phyloP scores from a whole-genome alignment of 2,329 filamentous ascomycete genomes.

The Exophiala sp. region DNA sequence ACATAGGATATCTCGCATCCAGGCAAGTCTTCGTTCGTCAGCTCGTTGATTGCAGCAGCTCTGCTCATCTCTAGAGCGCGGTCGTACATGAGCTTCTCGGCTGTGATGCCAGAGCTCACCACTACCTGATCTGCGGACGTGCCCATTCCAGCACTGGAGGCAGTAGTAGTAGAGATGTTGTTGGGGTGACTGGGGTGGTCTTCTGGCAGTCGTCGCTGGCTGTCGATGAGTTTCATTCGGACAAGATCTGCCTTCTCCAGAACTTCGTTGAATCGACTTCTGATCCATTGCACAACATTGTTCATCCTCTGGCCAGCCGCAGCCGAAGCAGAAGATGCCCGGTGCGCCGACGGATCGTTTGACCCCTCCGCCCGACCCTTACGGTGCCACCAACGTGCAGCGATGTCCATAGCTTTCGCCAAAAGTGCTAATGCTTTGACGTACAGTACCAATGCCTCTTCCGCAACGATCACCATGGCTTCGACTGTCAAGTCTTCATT shows the following conservation, averaged over 20 bases:
- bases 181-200: constrained; percentile 83
- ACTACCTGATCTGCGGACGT: constrained; percentile 73
- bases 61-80: constrained; percentile 95
- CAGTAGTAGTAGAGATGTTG: constrained; percentile 64
- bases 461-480: constrained; percentile 79
- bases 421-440: constrained; percentile 89
- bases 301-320: constrained; percentile 71
- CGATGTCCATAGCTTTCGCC: constrained; percentile 93
- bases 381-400: constrained; percentile 83
- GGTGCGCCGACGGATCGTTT: constrained; percentile 41
- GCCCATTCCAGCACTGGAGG: constrained; percentile 55
- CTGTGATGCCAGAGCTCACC: constrained; percentile 83
- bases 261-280: constrained; percentile 91
- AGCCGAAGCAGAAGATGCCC: constrained; percentile 46
- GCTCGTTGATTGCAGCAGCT: constrained; percentile 89
- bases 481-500: constrained; percentile 76
- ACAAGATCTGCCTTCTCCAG: constrained; percentile 94
- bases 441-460: constrained; percentile 92
- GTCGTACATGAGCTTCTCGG: constrained; percentile 97
- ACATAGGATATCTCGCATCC: constrained; percentile 91
- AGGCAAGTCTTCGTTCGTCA: constrained; percentile 80
- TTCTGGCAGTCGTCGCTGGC: constrained; percentile 75
- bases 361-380: constrained; percentile 65
- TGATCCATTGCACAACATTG: constrained; percentile 91
- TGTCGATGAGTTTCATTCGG: constrained; percentile 80